Conservation (phyloP, 768 basidiomycete species). For the Nidularia pulvinata region DNA sequence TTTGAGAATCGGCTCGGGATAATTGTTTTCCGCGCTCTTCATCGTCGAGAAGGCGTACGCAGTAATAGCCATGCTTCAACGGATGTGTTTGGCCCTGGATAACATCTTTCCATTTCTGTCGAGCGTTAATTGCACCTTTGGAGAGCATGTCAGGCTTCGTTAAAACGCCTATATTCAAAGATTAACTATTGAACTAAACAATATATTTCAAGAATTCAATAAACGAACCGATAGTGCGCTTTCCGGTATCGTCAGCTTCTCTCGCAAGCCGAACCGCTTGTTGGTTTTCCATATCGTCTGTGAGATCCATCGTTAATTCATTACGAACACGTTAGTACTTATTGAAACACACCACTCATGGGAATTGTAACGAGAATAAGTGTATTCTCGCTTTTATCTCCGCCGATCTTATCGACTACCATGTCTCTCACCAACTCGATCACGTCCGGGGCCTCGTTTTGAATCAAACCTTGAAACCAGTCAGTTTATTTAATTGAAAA, state of each 20-base stretch:
- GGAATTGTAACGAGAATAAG: conserved; percentile 69
- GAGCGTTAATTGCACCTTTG: conserved; percentile 36
- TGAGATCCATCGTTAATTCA: neutral
- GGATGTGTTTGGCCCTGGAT: conserved; percentile 44
- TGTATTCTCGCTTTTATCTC: conserved; percentile 34
- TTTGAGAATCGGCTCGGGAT: conserved; percentile 31
- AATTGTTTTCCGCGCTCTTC: conserved; percentile 38
- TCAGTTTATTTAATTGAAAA: conserved; percentile 5
- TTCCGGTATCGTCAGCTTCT: conserved; percentile 49
- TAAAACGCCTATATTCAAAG: conserved; percentile 48
- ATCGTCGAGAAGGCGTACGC: conserved; percentile 68
- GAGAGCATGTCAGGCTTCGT: conserved; percentile 68
- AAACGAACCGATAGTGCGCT: conserved; percentile 55
- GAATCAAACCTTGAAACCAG: conserved; percentile 48
- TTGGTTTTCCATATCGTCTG: conserved; percentile 73
- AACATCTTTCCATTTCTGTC: conserved; percentile 45
- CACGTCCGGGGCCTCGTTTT: conserved; percentile 39
- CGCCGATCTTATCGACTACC: conserved; percentile 41
- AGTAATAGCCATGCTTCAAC: conserved; percentile 62
- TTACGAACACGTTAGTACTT: neutral
- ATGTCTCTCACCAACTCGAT: conserved; percentile 46
- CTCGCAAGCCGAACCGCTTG: conserved; percentile 52
- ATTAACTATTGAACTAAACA: neutral
- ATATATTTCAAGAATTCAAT: neutral
- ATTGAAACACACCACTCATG: conserved; percentile 47